Evolutionary conservation across 2,329 filamentous ascomycete genomes (phyloP).

Genomic region (Alternaria viburni): DNA sequence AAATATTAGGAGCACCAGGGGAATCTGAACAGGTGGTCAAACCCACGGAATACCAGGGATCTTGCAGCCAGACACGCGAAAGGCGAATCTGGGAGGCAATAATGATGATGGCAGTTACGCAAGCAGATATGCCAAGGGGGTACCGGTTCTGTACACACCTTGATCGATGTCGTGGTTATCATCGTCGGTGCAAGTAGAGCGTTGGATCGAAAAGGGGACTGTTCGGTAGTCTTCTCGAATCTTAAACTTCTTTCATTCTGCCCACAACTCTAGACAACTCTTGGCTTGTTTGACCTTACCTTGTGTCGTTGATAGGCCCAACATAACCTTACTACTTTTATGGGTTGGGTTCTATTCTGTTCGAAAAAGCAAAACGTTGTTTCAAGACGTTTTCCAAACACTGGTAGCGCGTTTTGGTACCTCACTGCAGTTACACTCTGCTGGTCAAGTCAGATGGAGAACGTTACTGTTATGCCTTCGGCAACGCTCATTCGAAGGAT

Average conservation of each 20-base stretch:
- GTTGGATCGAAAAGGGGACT: neutral
- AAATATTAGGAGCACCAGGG: neutral
- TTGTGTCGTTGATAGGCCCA: neutral
- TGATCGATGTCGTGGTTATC: neutral
- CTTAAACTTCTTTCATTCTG: neutral
- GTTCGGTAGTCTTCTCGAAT: neutral
- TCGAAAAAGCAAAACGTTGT: neutral
- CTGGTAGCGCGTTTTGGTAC: neutral
- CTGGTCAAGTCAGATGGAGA: neutral
- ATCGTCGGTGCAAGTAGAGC: neutral
- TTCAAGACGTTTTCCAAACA: neutral
- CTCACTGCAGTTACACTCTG: neutral
- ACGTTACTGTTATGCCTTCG: neutral
- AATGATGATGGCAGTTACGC: neutral
- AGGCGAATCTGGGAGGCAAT: neutral
- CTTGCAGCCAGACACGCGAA: neutral
- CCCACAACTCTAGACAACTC: neutral
- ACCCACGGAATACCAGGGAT: neutral
- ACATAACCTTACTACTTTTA: too few species aligned
- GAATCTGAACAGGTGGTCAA: neutral
- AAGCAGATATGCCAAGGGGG: neutral
- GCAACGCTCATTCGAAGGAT: neutral
- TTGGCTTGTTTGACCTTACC: neutral
- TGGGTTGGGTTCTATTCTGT: neutral
- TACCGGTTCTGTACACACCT: neutral